These are phyloP conservation scores for Teratosphaeria gauchensis DNA, from an alignment of 2,329 filamentous ascomycete species.

Conservation along the genomic window DNA sequence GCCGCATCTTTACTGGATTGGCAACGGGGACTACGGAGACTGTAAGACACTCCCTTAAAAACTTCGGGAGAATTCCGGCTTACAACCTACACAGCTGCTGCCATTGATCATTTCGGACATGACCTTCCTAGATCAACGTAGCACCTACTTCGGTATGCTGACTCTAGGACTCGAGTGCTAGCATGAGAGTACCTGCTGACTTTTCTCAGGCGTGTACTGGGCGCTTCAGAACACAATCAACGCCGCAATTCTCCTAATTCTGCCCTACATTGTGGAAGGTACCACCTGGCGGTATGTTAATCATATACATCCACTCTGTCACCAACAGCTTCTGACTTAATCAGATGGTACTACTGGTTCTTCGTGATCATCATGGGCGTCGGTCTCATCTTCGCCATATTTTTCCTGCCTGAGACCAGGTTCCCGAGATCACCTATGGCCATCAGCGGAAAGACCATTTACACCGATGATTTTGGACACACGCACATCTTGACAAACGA, in stretches of 20 bases:
- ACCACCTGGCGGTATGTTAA: conserved; percentile 24
- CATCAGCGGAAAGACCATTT: conserved; percentile 26
- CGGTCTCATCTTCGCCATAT: conserved; percentile 30
- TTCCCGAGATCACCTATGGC: conserved; percentile 28
- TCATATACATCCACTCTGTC: neutral
- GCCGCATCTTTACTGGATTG: conserved; percentile 27
- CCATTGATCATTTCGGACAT: conserved; percentile 32
- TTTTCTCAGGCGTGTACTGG: conserved; percentile 26
- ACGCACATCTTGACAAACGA: conserved; percentile 26
- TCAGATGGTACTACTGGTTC: conserved; percentile 33
- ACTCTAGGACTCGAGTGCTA: neutral
- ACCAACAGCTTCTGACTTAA: neutral
- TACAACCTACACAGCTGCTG: conserved; percentile 15
- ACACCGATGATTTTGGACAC: conserved; percentile 33
- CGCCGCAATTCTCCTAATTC: conserved; percentile 25
- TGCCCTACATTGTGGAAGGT: conserved; percentile 28
- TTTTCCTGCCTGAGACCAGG: conserved; percentile 33
- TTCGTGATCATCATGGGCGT: conserved; percentile 27
- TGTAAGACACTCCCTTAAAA: neutral
- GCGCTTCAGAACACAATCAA: conserved; percentile 29
- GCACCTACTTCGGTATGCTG: conserved; percentile 23
- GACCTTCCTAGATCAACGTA: conserved; percentile 33
- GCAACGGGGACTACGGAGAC: conserved; percentile 33
- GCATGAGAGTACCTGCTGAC: neutral
- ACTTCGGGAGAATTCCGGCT: neutral